Evolutionary conservation across 2,329 filamentous ascomycete species (phyloP).

Genomic region (Fusarium xylarioides): DNA sequence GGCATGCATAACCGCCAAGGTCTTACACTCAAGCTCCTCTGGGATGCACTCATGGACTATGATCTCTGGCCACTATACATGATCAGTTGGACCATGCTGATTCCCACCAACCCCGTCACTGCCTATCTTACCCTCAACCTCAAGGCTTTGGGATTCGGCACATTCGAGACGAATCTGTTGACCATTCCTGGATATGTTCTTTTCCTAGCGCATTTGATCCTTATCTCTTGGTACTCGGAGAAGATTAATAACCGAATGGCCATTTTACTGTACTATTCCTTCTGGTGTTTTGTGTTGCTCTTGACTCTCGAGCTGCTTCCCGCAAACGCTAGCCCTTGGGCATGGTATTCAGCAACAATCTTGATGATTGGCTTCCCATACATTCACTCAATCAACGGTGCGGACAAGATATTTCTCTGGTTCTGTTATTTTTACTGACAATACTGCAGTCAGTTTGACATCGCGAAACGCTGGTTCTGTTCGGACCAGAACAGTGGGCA

Average conservation of each 20-base stretch:
- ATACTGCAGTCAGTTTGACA: conserved; percentile 60
- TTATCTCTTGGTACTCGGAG: conserved; percentile 56
- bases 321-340: conserved; percentile 42
- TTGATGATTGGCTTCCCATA: conserved; percentile 49
- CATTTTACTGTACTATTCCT: conserved; percentile 54
- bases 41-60: conserved; percentile 61
- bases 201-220: conserved; percentile 52
- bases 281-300: conserved; percentile 65
- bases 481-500: conserved; percentile 65
- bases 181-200: conserved; percentile 59
- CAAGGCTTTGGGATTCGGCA: conserved; percentile 58
- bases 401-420: rapidly evolving
- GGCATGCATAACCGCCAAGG: conserved; percentile 68
- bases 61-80: conserved; percentile 54
- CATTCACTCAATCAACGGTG: conserved; percentile 28
- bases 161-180: conserved; percentile 64
- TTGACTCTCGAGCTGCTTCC: conserved; percentile 53
- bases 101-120: conserved; percentile 38
- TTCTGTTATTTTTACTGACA: not conserved
- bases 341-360: conserved; percentile 46
- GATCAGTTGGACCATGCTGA: conserved; percentile 38
- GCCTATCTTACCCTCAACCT: conserved; percentile 62
- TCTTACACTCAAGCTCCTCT: conserved; percentile 58
- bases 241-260: conserved; percentile 51
- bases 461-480: conserved; percentile 68